Base-by-base conservation (phyloP, 2,329 filamentous ascomycete species). In the Aspergillus ochraceus region DNA sequence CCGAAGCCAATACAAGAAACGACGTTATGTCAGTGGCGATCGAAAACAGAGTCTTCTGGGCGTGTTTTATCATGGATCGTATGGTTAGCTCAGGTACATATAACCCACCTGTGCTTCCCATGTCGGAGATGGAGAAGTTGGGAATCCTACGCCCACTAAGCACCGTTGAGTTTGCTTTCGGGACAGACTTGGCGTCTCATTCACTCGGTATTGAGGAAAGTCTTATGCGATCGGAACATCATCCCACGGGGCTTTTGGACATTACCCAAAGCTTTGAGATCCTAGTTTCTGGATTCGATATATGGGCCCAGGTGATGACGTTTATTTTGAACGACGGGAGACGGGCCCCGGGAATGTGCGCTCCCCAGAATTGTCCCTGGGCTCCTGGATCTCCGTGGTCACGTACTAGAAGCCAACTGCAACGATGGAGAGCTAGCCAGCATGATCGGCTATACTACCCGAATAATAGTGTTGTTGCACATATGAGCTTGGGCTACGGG, bases 241-340 rank as follows among this genome's bases (percentile, higher is more conserved):
- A 50, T n/a, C 22, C 46, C 3, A 49, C 29, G 10, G 54, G 45
- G 4, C 54, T 50, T 14, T 22, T 55, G 17, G 54, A 55, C 29
- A 55, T 55, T 26, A 55, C 54, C 2, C 45, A 55, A n/a, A 49
- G 26, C 6, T 49, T 47, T 30, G 54, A 55, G 19, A 55, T 55
- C 6, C 24, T 55, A 20, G 54, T 55, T 4, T 55, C 54, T 9
- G 45, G 45, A 9, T 55, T 55, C 29, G 54, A 55, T 24, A 55
- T 55, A 6, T 49, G 45, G 54, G 54, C 54, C 4, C 54, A 55
- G 32, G 54, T 55, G 10, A 55, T 55, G 54, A 55, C 54, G 4
- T 55, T 55, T n/a, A 55, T 55, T 9, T 55, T 55, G 5, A 55
- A 55, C 19, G 45, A 55, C 20, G 54, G 54, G 6, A 42, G 54